These are phyloP conservation scores for Neoscytalidium dimidiatum DNA, from an alignment of 2,329 filamentous ascomycete species.

Conservation along the genomic window DNA sequence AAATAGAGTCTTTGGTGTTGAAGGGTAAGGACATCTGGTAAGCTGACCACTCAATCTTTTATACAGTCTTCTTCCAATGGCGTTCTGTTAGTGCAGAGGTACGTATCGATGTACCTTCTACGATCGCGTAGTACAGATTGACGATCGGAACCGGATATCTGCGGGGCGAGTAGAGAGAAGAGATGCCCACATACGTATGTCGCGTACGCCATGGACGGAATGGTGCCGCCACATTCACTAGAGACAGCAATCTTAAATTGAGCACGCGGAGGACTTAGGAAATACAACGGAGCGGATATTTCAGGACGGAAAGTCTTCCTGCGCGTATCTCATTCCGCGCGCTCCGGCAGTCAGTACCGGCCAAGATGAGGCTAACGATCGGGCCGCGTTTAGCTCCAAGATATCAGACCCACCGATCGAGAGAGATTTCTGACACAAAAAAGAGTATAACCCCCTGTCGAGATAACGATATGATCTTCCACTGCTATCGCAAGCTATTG, in stretches of 20 bases:
- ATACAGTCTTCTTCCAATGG: neutral
- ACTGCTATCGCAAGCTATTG: neutral
- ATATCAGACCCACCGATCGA: neutral
- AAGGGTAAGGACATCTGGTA: neutral
- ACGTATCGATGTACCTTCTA: neutral
- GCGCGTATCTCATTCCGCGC: neutral
- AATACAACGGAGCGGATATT: neutral
- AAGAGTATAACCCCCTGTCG: no score
- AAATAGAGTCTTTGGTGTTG: neutral
- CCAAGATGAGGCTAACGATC: neutral
- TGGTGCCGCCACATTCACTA: neutral
- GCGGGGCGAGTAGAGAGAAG: no score
- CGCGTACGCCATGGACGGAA: conserved; percentile 9
- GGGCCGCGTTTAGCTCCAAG: neutral
- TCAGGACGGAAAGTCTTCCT: neutral
- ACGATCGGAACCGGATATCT: neutral
- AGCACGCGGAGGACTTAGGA: neutral
- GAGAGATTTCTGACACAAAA: neutral
- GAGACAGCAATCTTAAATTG: neutral
- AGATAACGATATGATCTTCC: neutral
- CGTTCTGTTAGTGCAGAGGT: neutral
- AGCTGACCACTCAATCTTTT: neutral
- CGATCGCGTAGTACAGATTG: neutral
- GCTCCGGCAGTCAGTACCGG: neutral
- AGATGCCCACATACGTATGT: no score